Base-by-base conservation (phyloP, 441 rosid species). In the Biscutella auriculata region DNA sequence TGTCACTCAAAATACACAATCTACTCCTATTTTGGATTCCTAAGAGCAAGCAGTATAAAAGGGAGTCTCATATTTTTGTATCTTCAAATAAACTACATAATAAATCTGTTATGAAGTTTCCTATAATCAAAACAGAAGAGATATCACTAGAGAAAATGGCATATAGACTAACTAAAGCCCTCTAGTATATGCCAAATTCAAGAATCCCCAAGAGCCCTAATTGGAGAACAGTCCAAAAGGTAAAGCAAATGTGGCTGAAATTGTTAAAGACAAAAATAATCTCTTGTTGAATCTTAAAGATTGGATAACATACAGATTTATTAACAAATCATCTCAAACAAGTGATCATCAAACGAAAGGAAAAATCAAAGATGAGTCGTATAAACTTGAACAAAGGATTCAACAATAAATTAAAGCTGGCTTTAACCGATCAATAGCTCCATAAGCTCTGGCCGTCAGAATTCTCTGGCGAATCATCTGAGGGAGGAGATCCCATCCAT, bases 401-500 rank as follows among this genome's bases (percentile, higher is more conserved):
- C 23, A 57, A 48, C 19, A 17, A 9, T 11, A 57, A 9, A 26
- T 1, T 56, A 5, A 57, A 37, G n/a, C 15, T 8, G 28, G 35
- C 2, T 5, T 39, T 52, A 40, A 36, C n/a, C 33, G 16, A 45
- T 54, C 57, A 68, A 60, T 82, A 87, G 75, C 84, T 82, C 97
- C 97, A 90, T 10, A 90, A 67, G 32, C 73, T 80, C 51, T 80
- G 94, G 29, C 73, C 85, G 16, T 77, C 79, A 0, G 81, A 77
- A 65, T 72, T 80, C 72, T 75, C 87, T 4, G 78, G 79, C 3
- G 86, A 86, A 47, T 78, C 77, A 59, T 84, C 83, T 1, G 74
- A 57, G 12, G 74, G 76, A 12, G 85, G 68, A 11, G 84, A 60
- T 61, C 65, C 69, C 27, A 90, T 75, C 75, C 95, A 77, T 4